phyloP scores from a whole-genome alignment of 768 basidiomycete genomes.

The Crepidotus variabilis region DNA sequence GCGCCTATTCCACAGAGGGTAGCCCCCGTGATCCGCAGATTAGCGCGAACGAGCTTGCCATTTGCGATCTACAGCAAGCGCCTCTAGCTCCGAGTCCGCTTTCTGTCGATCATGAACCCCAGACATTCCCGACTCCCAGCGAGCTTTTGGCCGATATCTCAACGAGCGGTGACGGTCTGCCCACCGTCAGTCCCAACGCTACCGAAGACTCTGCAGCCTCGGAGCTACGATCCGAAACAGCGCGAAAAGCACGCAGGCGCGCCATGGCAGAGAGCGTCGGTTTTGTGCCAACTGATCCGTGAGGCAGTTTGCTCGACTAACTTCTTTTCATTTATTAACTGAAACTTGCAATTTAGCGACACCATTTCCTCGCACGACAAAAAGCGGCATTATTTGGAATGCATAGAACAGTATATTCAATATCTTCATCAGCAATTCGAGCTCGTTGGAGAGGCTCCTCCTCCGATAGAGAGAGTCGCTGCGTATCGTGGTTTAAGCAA shows the following conservation, averaged over 20 bases:
- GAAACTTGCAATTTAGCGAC: slow-evolving; percentile 37
- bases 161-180: slow-evolving; percentile 2
- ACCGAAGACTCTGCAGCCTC: slow-evolving; percentile 10
- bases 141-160: slow-evolving; percentile 52
- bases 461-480: slow-evolving; percentile 45
- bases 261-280: slow-evolving; percentile 52
- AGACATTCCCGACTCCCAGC: slow-evolving; percentile 56
- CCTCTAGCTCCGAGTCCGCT: slow-evolving; percentile 4
- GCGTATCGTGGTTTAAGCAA: slow-evolving; percentile 54
- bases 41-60: neutral
- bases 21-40: neutral
- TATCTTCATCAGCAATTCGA: slow-evolving; percentile 62
- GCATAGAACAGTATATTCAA: slow-evolving; percentile 65
- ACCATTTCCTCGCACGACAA: slow-evolving; percentile 79
- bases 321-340: slow-evolving; percentile 3
- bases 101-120: slow-evolving; percentile 6
- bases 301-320: slow-evolving; percentile 17
- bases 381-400: slow-evolving; percentile 70
- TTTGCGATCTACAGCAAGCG: neutral
- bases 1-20: neutral
- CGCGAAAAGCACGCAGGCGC: slow-evolving; percentile 56
- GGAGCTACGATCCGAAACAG: slow-evolving; percentile 33
- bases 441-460: slow-evolving; percentile 43
- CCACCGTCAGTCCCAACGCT: neutral
- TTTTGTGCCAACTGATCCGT: slow-evolving; percentile 62